Percentiles rank a stretch among this genome's conserved stretches.
These are phyloP conservation scores for Diaporthe sp. DNA, from an alignment of 2,329 filamentous ascomycete genomes.

Conservation along the genomic window DNA sequence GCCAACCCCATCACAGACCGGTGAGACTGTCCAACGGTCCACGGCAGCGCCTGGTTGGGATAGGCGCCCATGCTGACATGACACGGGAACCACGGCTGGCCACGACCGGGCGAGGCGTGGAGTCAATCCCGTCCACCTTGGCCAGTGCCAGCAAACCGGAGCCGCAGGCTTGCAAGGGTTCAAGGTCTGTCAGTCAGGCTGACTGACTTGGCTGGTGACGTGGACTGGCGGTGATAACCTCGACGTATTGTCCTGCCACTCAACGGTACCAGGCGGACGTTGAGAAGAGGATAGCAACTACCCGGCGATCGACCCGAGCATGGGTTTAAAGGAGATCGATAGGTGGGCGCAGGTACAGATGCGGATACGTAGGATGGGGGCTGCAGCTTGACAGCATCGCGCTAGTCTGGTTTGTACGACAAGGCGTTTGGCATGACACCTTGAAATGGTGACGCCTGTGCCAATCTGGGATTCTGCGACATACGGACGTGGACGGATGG, in stretches of 20 bases:
- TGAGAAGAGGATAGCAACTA: constrained; percentile 20
- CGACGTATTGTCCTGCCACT: constrained; percentile 24
- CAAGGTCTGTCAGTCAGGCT: constrained; percentile 30
- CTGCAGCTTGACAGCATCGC: constrained; percentile 38
- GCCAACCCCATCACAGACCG: constrained; percentile 8
- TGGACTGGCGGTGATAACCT: constrained; percentile 35
- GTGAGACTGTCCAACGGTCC: constrained; percentile 31
- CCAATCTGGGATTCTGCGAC: constrained; percentile 22
- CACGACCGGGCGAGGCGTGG: constrained; percentile 28
- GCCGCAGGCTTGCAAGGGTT: constrained; percentile 30
- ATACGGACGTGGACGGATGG: constrained; percentile 8
- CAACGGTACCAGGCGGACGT: constrained; percentile 18
- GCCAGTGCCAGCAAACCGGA: constrained; percentile 30
- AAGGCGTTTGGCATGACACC: constrained; percentile 32
- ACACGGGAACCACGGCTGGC: constrained; percentile 26
- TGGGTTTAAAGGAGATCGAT: constrained; percentile 25
- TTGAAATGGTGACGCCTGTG: constrained; percentile 18
- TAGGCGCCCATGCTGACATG: constrained; percentile 31
- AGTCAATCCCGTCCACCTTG: constrained; percentile 17
- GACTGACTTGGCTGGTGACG: constrained; percentile 33
- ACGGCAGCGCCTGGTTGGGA: constrained; percentile 17
- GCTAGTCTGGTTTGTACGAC: constrained; percentile 31
- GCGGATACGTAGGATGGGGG: constrained; percentile 34
- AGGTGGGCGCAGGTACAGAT: constrained; percentile 31
- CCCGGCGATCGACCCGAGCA: constrained; percentile 25